Evolutionary conservation across 306 rosid genomes (phyloP), one percentile per base, ranked within the genome.

Genomic region (Abrus precatorius): DNA sequence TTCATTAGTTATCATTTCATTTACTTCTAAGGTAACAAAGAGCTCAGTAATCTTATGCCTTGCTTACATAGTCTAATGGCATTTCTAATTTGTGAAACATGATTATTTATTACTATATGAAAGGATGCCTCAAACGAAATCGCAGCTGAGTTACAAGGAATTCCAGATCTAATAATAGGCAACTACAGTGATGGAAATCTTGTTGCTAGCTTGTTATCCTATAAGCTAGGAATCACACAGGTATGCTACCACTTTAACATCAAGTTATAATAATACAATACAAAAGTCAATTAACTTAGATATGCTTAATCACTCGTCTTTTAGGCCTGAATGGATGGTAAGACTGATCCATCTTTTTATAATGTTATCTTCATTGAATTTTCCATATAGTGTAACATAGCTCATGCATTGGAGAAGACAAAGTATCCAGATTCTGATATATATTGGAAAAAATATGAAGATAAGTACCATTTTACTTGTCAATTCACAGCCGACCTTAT

Each of bases 351-450:
- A 36, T 40, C 12, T 29, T 10, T 29, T 32, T 40, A 28, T 61
- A 72, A 54, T 47, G n/a, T 75, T 56, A 1, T 40, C 41, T 20
- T 69, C 38, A 40, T 47, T 43, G 6, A 70, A 70, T 63, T 70
- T 76, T 69, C 66, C n/a, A 14, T 69, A 79, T 80, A 92, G 93
- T 90, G 95, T 72, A 89, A 87, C 55, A 92, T 90, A 65, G 97
- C 97, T 34, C 97, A 86, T 72, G 93, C 97, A 0, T 82, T 92
- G 84, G 95, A 87, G 89, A 92, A 92, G 76, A 90, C 95, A 53
- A 92, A 89, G 78, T 86, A 92, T 85, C 93, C 93, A 0, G 90
- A 90, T 60, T 92, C 93, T 27, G 93, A 89, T 80, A 89, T 89
- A 55, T 90, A 90, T 80, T 92, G 95, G 95, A 86, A 85, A 79